Percentiles rank a stretch among this genome's conserved stretches.
Evolutionary conservation across 1,284 basidiomycete species (phyloP).

Genomic region (Porogramme epimiltina): DNA sequence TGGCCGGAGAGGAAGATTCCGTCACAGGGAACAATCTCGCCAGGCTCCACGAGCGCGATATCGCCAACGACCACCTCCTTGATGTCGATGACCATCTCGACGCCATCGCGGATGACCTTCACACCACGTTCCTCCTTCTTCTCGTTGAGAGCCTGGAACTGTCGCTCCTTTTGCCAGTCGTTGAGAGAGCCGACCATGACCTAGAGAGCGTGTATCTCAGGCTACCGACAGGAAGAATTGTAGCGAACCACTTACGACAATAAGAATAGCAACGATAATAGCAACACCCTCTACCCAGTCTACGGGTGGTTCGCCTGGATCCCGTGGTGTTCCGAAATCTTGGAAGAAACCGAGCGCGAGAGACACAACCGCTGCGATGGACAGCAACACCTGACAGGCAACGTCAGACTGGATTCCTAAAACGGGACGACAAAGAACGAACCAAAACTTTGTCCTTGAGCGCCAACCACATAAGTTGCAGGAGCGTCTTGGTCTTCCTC

Average conservation of each 20-base stretch:
- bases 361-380: slow-evolving; percentile 90
- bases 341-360: slow-evolving; percentile 94
- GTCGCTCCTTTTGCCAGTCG: slow-evolving; percentile 97
- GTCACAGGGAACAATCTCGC: slow-evolving; percentile 95
- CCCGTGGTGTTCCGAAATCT: slow-evolving; percentile 77
- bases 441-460: slow-evolving; percentile 95
- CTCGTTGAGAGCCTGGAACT: slow-evolving; percentile 91
- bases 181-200: slow-evolving; percentile 88
- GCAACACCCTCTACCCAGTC: slow-evolving; percentile 99
- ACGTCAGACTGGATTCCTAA: not conserved
- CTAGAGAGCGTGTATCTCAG: slow-evolving; percentile 35
- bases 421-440: slow-evolving; percentile 31
- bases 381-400: slow-evolving; percentile 73
- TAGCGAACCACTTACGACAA: slow-evolving; percentile 60
- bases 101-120: slow-evolving; percentile 87
- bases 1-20: slow-evolving; percentile 93
- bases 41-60: slow-evolving; percentile 89
- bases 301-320: slow-evolving; percentile 64
- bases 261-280: slow-evolving; percentile 87
- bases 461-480: slow-evolving; percentile 91
- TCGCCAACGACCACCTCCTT: slow-evolving; percentile 95
- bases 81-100: slow-evolving; percentile 81
- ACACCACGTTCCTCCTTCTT: slow-evolving; percentile 95
- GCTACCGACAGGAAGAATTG: not conserved
- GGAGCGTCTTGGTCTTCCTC: slow-evolving; percentile 78